phyloP scores from a whole-genome alignment of 768 basidiomycete genomes.

The Amanita inopinata region DNA sequence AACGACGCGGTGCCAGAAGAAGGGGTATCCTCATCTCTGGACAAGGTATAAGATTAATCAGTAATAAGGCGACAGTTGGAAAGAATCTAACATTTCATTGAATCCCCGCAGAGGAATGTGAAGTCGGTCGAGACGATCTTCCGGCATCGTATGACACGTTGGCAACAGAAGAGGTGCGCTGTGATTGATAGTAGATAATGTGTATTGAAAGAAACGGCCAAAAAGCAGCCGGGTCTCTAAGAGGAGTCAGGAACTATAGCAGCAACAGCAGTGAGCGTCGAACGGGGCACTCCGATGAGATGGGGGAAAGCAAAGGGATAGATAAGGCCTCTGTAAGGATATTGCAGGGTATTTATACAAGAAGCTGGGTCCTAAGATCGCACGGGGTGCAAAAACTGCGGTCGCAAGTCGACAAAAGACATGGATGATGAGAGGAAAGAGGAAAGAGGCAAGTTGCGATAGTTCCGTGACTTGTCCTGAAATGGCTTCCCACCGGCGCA shows the following conservation, averaged over 20 bases:
- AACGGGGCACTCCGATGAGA: conserved; percentile 8
- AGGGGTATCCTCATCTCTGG: conserved; percentile 21
- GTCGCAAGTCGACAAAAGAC: conserved; percentile 5
- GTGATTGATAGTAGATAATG: not conserved
- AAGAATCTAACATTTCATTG: conserved; percentile 13
- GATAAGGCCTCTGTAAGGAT: conserved; percentile 14
- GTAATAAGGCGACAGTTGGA: conserved; percentile 7
- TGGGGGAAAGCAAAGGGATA: conserved; percentile 10
- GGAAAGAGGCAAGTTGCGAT: conserved; percentile 17
- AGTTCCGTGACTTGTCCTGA: conserved; percentile 8
- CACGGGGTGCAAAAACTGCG: conserved; percentile 8
- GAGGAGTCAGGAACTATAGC: too few species aligned
- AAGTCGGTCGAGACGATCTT: conserved; percentile 14
- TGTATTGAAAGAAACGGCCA: too few species aligned
- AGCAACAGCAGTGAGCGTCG: too few species aligned
- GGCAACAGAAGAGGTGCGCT: conserved; percentile 16
- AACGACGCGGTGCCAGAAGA: conserved; percentile 23
- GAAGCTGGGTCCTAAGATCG: conserved; percentile 6
- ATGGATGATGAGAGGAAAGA: conserved; percentile 16
- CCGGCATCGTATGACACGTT: conserved; percentile 19
- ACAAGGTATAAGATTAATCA: conserved; percentile 10
- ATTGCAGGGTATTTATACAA: conserved; percentile 13
- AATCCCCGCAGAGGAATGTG: conserved; percentile 15
- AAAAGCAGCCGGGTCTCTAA: too few species aligned
- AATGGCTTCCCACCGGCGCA: conserved; percentile 12